Conservation (phyloP, 495 filamentous ascomycete genomes). For the Trichoderma gamsii region DNA sequence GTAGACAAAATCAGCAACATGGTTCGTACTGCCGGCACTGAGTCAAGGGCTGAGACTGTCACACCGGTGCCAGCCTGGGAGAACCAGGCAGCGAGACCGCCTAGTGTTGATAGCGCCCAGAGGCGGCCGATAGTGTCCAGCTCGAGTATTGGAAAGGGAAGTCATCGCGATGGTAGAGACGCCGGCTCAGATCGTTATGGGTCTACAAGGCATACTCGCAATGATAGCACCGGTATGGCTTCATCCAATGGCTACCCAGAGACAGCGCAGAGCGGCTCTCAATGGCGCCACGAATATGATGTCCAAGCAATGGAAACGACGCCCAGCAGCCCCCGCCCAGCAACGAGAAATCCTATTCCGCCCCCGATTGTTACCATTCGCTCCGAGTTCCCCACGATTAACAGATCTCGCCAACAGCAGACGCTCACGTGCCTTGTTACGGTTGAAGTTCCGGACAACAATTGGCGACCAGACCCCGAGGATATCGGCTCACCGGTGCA, state of each 20-base stretch:
- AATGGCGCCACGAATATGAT: slow-evolving; percentile 86
- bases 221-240: slow-evolving; percentile 61
- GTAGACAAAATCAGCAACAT: slow-evolving; percentile 93
- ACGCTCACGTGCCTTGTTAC: slow-evolving; percentile 91
- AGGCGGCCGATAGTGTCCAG: slow-evolving; percentile 19
- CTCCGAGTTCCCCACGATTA: slow-evolving; percentile 95
- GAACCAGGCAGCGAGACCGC: slow-evolving; percentile 41
- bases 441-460: slow-evolving; percentile 86
- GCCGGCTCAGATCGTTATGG: slow-evolving; percentile 57
- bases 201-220: slow-evolving; percentile 67
- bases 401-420: slow-evolving; percentile 86
- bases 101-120: slow-evolving; percentile 43
- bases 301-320: slow-evolving; percentile 93
- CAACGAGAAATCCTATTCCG: slow-evolving; percentile 85
- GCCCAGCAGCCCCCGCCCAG: slow-evolving; percentile 63
- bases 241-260: slow-evolving; percentile 64
- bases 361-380: slow-evolving; percentile 85
- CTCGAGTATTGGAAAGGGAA: slow-evolving; percentile 26
- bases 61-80: slow-evolving; percentile 46
- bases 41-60: slow-evolving; percentile 46
- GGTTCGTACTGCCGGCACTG: slow-evolving; percentile 73
- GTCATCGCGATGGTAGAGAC: slow-evolving; percentile 49
- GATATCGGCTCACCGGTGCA: slow-evolving; percentile 64
- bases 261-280: slow-evolving; percentile 48
- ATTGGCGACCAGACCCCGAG: slow-evolving; percentile 82